phyloP scores from a whole-genome alignment of 164 flowering plant species.

The Santalum album region DNA sequence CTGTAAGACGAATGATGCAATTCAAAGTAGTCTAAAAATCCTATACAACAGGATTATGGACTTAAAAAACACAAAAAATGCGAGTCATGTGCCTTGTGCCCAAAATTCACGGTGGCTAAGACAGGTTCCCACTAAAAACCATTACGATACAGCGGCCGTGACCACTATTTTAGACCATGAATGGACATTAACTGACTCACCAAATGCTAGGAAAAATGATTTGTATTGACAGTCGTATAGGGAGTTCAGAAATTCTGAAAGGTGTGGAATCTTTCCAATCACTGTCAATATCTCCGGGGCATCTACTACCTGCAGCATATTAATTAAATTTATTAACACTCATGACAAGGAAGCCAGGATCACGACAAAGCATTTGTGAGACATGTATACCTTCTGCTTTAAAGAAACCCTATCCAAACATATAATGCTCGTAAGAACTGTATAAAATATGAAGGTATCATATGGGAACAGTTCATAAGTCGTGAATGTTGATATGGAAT shows the following conservation, averaged over 20 bases:
- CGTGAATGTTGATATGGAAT: slow-evolving; percentile 96
- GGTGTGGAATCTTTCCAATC: slow-evolving; percentile 77
- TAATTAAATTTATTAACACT: not conserved
- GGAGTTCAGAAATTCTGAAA: slow-evolving; percentile 82
- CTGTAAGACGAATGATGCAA: no score
- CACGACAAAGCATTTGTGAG: not conserved
- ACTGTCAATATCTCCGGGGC: slow-evolving; percentile 97
- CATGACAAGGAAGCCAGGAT: not conserved
- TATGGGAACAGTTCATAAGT: slow-evolving; percentile 91
- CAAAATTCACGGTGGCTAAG: no score
- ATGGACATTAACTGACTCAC: slow-evolving; percentile 11
- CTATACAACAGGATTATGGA: no score
- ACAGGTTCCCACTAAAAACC: no score
- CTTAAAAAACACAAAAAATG: no score
- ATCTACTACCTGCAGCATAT: slow-evolving; percentile 76
- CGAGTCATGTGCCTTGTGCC: no score
- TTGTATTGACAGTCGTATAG: slow-evolving; percentile 88
- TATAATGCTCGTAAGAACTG: slow-evolving; percentile 86
- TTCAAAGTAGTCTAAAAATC: no score
- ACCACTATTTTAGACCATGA: no score
- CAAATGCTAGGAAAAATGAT: slow-evolving; percentile 86
- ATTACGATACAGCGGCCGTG: no score
- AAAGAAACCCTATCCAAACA: slow-evolving; percentile 89
- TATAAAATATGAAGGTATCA: slow-evolving; percentile 89
- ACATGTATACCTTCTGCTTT: slow-evolving; percentile 70